Evolutionary conservation across 1,284 basidiomycete species (phyloP).

Genomic region (Naganishia sp.): DNA sequence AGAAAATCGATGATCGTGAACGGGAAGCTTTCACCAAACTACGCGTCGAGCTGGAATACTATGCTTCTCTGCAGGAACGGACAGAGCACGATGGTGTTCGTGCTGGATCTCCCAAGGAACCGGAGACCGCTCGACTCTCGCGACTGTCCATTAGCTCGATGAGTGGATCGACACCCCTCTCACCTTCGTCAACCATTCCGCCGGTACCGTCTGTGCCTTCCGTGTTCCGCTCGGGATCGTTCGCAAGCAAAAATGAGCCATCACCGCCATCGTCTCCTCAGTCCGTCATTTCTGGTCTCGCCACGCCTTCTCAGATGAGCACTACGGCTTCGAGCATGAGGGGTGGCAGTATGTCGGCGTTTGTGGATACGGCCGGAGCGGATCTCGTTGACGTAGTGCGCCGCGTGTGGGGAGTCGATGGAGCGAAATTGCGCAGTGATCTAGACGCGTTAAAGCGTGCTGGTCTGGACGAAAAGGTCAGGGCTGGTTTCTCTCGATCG

Average conservation of each 20-base stretch:
- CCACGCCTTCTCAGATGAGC: slow-evolving; percentile 9
- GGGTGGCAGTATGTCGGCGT: neutral
- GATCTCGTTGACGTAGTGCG: slow-evolving; percentile 36
- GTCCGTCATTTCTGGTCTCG: neutral
- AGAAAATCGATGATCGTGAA: slow-evolving; percentile 47
- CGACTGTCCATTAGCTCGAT: slow-evolving; percentile 10
- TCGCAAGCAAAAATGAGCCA: neutral
- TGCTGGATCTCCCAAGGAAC: neutral
- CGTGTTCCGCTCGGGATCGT: slow-evolving; percentile 3
- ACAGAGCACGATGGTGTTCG: neutral
- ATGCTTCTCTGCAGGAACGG: slow-evolving; percentile 34
- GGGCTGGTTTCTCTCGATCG: neutral
- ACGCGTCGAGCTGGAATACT: slow-evolving; percentile 48
- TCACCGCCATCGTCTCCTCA: slow-evolving; percentile 3
- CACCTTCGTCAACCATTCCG: slow-evolving; percentile 7
- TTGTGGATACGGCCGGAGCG: neutral
- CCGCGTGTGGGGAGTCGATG: slow-evolving; percentile 41
- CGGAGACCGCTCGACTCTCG: neutral
- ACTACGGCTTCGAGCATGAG: slow-evolving; percentile 4
- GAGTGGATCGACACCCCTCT: neutral
- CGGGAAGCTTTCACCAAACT: slow-evolving; percentile 47
- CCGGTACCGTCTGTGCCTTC: slow-evolving; percentile 16
- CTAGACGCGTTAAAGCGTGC: slow-evolving; percentile 38
- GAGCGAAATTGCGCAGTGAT: slow-evolving; percentile 43
- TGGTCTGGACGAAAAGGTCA: slow-evolving; percentile 45